phyloP scores from a whole-genome alignment of 2,329 filamentous ascomycete genomes.

The Grosmannia clavigera region DNA sequence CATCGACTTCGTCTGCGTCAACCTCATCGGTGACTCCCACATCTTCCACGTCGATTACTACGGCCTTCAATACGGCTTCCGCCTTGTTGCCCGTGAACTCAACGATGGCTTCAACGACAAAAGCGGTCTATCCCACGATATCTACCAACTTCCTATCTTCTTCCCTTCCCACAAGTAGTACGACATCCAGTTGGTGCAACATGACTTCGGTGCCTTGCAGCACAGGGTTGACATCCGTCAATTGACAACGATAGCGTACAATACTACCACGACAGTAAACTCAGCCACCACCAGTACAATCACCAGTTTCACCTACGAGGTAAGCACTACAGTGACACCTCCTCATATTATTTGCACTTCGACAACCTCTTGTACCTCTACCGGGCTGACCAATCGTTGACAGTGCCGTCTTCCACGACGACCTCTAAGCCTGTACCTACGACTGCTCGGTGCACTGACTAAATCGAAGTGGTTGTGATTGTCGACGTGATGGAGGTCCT shows the following conservation, averaged over 20 bases:
- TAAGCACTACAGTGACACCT: too few species aligned
- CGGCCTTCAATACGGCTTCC: not conserved
- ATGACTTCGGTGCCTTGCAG: not conserved
- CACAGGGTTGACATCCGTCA: not conserved
- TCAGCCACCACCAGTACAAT: not conserved
- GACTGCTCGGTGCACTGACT: not conserved
- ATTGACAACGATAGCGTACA: too few species aligned
- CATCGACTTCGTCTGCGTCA: not conserved
- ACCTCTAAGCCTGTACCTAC: not conserved
- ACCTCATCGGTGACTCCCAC: not conserved
- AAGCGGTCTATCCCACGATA: not conserved
- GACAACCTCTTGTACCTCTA: too few species aligned
- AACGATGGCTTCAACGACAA: not conserved
- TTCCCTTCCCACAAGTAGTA: not conserved
- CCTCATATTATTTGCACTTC: too few species aligned
- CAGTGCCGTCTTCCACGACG: not conserved
- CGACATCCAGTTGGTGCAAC: not conserved
- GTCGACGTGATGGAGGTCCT: conserved; percentile 9
- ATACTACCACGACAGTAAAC: not conserved
- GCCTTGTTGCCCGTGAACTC: not conserved
- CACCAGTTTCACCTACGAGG: not conserved
- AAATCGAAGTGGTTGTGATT: conserved; percentile 4
- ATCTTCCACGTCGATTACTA: not conserved
- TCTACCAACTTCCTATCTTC: not conserved
- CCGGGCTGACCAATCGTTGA: not conserved